Evolutionary conservation across 179 eudicot species (phyloP).

Genomic region (Camellia oleifera): DNA sequence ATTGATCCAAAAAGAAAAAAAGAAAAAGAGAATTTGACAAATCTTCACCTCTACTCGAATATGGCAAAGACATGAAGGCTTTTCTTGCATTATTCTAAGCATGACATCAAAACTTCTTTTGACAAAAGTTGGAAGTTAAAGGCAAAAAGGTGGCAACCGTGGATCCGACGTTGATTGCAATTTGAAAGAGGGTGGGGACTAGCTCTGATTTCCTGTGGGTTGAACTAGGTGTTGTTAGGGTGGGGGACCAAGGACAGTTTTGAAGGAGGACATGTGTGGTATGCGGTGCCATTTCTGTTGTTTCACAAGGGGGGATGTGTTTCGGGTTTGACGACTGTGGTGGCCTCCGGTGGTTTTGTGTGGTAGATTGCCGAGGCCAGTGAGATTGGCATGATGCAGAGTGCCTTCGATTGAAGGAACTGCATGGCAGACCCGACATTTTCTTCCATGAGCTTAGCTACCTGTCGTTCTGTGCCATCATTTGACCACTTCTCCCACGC

Average conservation of each 20-base stretch:
- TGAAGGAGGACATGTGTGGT: conserved; percentile 14
- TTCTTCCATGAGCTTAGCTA: conserved; percentile 96
- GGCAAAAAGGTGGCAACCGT: conserved; percentile 26
- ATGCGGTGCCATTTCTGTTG: background rate
- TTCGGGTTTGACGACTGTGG: conserved; percentile 66
- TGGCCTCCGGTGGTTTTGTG: conserved; percentile 62
- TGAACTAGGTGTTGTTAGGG: background rate
- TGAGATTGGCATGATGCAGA: conserved; percentile 96
- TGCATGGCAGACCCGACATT: conserved; percentile 95
- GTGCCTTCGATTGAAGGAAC: conserved; percentile 89
- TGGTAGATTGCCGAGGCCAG: conserved; percentile 92
- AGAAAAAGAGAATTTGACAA: conserved; percentile 42
- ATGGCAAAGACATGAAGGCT: conserved; percentile 38
- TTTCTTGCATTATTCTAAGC: conserved; percentile 27
- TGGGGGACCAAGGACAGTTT: conserved; percentile 15
- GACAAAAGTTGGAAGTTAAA: conserved; percentile 32
- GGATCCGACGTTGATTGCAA: conserved; percentile 55
- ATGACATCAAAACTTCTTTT: conserved; percentile 36
- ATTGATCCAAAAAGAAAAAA: conserved; percentile 27
- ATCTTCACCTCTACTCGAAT: conserved; percentile 36
- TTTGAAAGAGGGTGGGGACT: conserved; percentile 19
- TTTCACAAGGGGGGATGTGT: conserved; percentile 57
- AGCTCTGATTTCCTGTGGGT: conserved; percentile 15
- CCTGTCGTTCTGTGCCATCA: conserved; percentile 95
- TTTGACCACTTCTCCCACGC: conserved; percentile 97